phyloP scores from a whole-genome alignment of 805 yeast genomes.

The Hermanozyma aechmeae region DNA sequence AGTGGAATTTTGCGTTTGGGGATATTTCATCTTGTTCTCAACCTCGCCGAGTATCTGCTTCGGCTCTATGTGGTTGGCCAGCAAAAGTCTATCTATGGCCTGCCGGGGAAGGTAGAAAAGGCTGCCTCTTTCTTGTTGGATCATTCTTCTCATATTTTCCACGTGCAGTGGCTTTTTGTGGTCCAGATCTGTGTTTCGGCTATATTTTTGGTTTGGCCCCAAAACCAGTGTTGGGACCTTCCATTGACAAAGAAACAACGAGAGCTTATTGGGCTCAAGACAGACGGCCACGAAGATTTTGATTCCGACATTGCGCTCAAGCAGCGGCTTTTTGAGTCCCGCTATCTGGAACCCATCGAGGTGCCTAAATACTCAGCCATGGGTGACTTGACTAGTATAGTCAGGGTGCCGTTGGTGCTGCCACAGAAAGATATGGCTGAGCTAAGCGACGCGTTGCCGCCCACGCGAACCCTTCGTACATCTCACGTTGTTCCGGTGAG shows the following conservation, averaged over 20 bases:
- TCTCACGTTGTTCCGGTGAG: neutral
- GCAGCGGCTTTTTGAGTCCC: constrained; percentile 13
- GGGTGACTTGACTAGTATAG: neutral
- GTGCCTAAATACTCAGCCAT: constrained; percentile 12
- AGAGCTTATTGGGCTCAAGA: constrained; percentile 32
- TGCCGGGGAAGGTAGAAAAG: no score
- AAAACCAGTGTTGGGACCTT: constrained; percentile 43
- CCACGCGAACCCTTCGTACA: neutral
- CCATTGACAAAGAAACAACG: constrained; percentile 41
- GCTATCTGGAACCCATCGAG: constrained; percentile 4
- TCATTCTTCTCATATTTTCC: constrained; percentile 2
- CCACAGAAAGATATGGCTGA: neutral
- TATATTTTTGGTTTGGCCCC: constrained; percentile 25
- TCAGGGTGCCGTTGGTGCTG: neutral
- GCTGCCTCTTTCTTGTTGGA: no score
- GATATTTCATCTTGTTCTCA: constrained; percentile 16
- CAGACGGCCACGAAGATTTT: constrained; percentile 7
- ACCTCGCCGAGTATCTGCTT: constrained; percentile 3
- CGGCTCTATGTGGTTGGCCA: constrained; percentile 4
- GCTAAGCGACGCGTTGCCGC: neutral
- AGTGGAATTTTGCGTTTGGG: constrained; percentile 17
- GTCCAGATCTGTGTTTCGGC: constrained; percentile 18
- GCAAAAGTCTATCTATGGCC: no score
- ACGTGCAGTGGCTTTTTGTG: constrained; percentile 11
- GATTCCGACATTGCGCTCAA: constrained; percentile 13